These are phyloP conservation scores for Hypoxylon sp. DNA, from an alignment of 2,329 filamentous ascomycete genomes.

Conservation along the genomic window DNA sequence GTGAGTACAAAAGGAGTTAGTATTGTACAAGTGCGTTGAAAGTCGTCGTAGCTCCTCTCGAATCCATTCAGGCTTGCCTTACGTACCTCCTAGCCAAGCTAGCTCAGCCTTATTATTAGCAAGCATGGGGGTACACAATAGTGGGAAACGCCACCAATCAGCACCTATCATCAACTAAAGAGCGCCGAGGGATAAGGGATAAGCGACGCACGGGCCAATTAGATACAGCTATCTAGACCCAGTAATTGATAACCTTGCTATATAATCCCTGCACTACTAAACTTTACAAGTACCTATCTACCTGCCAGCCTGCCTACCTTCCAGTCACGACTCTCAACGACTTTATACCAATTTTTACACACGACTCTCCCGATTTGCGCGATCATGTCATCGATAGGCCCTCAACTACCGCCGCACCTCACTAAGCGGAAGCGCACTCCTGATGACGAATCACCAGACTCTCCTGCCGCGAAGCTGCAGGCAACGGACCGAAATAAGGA, in stretches of 20 bases:
- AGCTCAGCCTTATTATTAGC: constrained; percentile 46
- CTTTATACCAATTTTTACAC: constrained; percentile 1
- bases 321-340: background rate
- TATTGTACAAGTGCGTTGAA: constrained; percentile 2
- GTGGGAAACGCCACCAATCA: constrained; percentile 32
- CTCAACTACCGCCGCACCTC: constrained; percentile 77
- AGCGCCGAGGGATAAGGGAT: constrained; percentile 28
- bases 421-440: constrained; percentile 72
- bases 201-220: constrained; percentile 35
- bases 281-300: background rate
- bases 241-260: constrained; percentile 27
- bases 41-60: constrained; percentile 37
- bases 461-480: constrained; percentile 63
- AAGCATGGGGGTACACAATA: constrained; percentile 15
- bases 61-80: constrained; percentile 34
- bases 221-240: constrained; percentile 1
- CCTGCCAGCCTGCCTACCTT: background rate
- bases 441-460: constrained; percentile 58
- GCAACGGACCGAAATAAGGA: constrained; percentile 62
- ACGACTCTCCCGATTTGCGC: background rate
- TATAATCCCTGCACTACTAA: constrained; percentile 21
- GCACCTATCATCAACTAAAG: constrained; percentile 7
- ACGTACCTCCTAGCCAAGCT: constrained; percentile 25
- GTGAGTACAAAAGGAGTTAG: constrained; percentile 13
- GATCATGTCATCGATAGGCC: constrained; percentile 79